Conservation (phyloP, 2,329 filamentous ascomycete species). For the Elsinoe australis region DNA sequence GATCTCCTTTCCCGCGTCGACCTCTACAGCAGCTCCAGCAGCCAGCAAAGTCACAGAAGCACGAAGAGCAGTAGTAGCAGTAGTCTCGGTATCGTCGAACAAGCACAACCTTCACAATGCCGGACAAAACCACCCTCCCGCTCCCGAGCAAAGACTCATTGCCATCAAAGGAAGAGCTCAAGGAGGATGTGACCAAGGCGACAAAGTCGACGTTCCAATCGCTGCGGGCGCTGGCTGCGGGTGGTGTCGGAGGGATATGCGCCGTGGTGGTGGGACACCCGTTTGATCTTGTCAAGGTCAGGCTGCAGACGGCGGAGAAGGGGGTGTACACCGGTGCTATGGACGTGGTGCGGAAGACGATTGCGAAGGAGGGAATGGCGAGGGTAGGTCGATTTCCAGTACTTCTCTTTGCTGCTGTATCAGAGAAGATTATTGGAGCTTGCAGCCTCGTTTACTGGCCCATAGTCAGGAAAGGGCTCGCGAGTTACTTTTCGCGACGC, state of each 20-base stretch:
- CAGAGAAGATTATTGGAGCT: too few relatives aligned
- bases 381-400: constrained; percentile 35
- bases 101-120: neutral
- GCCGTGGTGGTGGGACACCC: constrained; percentile 90
- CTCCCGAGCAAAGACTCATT: constrained; percentile 20
- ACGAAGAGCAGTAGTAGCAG: too few relatives aligned
- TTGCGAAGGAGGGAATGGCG: constrained; percentile 74
- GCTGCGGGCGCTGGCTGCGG: constrained; percentile 75
- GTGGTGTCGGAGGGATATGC: constrained; percentile 87
- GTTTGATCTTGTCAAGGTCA: constrained; percentile 96
- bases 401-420: neutral
- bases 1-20: too few relatives aligned
- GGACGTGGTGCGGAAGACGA: constrained; percentile 81
- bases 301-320: constrained; percentile 88
- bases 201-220: constrained; percentile 52
- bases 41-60: too few relatives aligned
- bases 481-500: too few relatives aligned
- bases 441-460: too few relatives aligned
- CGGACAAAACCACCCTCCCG: constrained; percentile 1
- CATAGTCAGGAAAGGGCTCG: too few relatives aligned
- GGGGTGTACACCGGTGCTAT: constrained; percentile 85
- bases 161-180: constrained; percentile 40
- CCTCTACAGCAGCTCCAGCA: too few relatives aligned
- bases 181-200: constrained; percentile 45
- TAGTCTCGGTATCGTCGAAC: too few relatives aligned